These are phyloP conservation scores for Arxiozyma slooffiae DNA, from an alignment of 1,139 yeast genomes.

Conservation along the genomic window DNA sequence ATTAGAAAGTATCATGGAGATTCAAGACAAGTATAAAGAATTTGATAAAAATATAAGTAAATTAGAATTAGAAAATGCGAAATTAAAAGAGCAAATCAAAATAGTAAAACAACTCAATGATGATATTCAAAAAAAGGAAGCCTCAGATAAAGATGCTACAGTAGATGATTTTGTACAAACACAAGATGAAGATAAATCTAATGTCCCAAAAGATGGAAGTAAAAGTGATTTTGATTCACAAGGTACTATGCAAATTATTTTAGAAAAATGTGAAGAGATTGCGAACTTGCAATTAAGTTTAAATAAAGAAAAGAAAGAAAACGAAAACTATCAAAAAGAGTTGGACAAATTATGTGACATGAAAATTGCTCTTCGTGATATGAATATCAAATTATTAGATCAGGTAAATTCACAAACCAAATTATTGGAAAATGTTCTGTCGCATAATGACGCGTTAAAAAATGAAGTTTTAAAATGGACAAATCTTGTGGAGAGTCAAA, in stretches of 20 bases:
- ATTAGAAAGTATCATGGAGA: constrained; percentile 22
- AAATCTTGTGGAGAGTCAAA: constrained; percentile 10
- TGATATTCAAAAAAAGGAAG: constrained; percentile 12
- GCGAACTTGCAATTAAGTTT: constrained; percentile 16
- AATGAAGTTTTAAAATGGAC: constrained; percentile 12
- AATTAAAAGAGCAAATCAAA: constrained; percentile 37
- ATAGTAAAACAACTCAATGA: constrained; percentile 12
- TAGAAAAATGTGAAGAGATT: constrained; percentile 20
- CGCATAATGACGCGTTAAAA: constrained; percentile 12
- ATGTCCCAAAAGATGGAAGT: not conserved
- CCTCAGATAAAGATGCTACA: not conserved
- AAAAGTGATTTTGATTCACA: constrained; percentile 2
- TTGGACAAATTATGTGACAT: constrained; percentile 10
- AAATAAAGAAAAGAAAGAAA: constrained; percentile 14
- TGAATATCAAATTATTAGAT: constrained; percentile 16
- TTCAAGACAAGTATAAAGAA: constrained; percentile 31
- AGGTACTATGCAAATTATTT: constrained; percentile 10
- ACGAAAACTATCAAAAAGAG: constrained; percentile 8
- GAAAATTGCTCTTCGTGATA: constrained; percentile 12
- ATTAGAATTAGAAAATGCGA: constrained; percentile 38
- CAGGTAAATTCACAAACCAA: constrained; percentile 17
- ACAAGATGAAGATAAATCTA: not conserved
- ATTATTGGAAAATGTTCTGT: constrained; percentile 12
- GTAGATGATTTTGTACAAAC: not conserved
- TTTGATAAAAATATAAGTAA: constrained; percentile 35